Percentiles rank a stretch among this genome's conserved stretches.
Evolutionary conservation across 352 stramenopile genomes (phyloP).

Genomic region (Lagenidium giganteum): DNA sequence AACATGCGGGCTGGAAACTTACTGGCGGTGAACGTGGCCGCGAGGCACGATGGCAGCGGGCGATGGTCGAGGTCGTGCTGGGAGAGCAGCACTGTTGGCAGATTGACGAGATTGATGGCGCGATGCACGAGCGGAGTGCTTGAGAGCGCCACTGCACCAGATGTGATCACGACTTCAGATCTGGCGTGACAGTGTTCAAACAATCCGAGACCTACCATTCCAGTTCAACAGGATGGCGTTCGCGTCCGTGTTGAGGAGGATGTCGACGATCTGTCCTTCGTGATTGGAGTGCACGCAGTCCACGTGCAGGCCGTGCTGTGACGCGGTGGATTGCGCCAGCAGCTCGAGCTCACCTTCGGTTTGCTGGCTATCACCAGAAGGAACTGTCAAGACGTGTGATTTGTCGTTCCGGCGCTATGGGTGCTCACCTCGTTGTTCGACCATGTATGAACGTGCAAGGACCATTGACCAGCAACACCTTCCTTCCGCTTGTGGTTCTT

Average conservation of each 20-base stretch:
- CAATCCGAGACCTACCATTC: conserved; percentile 36
- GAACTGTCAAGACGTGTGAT: too few species aligned
- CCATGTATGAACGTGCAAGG: conserved; percentile 27
- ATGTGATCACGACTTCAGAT: too few species aligned
- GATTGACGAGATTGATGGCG: too few species aligned
- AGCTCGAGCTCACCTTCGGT: conserved; percentile 2
- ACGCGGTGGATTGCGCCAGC: neutral
- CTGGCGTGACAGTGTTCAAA: neutral
- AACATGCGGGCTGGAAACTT: too few species aligned
- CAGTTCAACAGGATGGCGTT: conserved; percentile 32
- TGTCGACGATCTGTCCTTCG: conserved; percentile 29
- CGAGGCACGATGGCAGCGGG: too few species aligned
- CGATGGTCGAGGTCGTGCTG: too few species aligned
- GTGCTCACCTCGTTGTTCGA: conserved; percentile 18
- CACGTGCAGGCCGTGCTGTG: conserved; percentile 8
- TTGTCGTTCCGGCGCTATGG: neutral
- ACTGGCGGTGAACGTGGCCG: too few species aligned
- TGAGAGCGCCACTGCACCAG: too few species aligned
- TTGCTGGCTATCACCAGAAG: conserved; percentile 1
- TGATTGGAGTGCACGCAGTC: conserved; percentile 19
- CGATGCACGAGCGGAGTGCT: too few species aligned
- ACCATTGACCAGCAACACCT: too few species aligned
- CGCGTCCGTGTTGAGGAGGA: conserved; percentile 13
- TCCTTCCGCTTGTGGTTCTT: too few species aligned
- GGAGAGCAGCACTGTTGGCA: too few species aligned